Percentiles rank a stretch among this genome's conserved stretches.
phyloP scores from a whole-genome alignment of 108 stramenopile species.

The Nitzschia inconspicua region DNA sequence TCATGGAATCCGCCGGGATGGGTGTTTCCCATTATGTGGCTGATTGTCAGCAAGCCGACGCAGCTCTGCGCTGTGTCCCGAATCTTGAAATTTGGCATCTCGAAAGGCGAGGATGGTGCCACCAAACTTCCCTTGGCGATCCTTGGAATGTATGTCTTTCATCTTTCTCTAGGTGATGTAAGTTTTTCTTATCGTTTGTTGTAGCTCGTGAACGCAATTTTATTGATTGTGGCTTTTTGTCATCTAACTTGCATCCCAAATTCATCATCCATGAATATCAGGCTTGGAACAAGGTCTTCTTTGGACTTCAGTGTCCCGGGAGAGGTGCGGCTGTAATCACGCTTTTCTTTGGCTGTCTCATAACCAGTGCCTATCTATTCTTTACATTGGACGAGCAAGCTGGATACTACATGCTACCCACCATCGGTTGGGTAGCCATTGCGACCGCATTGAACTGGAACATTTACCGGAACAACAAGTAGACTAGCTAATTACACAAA shows the following conservation, averaged over 20 bases:
- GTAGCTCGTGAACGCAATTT: not conserved
- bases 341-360: slow-evolving; percentile 44
- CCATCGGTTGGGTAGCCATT: slow-evolving; percentile 65
- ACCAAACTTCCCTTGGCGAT: slow-evolving; percentile 7
- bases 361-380: slow-evolving; percentile 45
- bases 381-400: slow-evolving; percentile 41
- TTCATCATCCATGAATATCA: not conserved
- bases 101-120: not conserved
- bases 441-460: slow-evolving; percentile 58
- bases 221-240: not conserved
- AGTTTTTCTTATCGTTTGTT: not conserved
- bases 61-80: slow-evolving; percentile 48
- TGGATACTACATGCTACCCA: slow-evolving; percentile 58
- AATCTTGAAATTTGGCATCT: slow-evolving; percentile 3
- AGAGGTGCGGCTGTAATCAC: slow-evolving; percentile 51
- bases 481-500: not conserved
- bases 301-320: slow-evolving; percentile 56
- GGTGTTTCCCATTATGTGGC: slow-evolving; percentile 80
- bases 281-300: slow-evolving; percentile 73
- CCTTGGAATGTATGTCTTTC: slow-evolving; percentile 43
- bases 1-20: slow-evolving; percentile 69
- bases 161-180: slow-evolving; percentile 61
- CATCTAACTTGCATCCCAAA: not conserved
- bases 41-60: slow-evolving; percentile 71
- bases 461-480: slow-evolving; percentile 47